Evolutionary conservation across 192 early-diverging fungal genomes (phyloP).

Genomic region (Podila horticola): DNA sequence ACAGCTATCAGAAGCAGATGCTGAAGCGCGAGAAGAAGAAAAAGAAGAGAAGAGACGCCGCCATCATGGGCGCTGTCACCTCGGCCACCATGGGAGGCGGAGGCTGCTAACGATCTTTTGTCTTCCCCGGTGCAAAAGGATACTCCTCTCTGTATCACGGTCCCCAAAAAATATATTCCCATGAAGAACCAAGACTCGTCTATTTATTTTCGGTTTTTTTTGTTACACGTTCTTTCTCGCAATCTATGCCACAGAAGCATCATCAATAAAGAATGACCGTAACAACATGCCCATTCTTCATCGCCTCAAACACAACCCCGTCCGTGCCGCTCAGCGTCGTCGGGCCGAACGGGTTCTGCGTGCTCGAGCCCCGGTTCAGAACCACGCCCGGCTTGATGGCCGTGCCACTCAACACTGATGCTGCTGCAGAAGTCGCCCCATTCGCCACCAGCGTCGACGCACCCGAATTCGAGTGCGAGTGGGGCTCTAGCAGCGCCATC

Average conservation of each 20-base stretch:
- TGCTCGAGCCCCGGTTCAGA: constrained; percentile 68
- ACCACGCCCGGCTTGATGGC: constrained; percentile 62
- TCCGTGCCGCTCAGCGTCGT: constrained; percentile 74
- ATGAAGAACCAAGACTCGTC: background rate
- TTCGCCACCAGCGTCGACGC: background rate
- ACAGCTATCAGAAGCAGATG: too few relatives aligned
- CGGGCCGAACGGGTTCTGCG: constrained; percentile 76
- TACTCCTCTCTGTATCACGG: too few relatives aligned
- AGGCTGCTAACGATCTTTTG: background rate
- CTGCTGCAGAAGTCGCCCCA: constrained; percentile 14
- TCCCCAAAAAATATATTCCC: background rate
- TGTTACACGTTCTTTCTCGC: background rate
- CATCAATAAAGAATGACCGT: constrained; percentile 65
- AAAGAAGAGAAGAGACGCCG: background rate
- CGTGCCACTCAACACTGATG: constrained; percentile 25
- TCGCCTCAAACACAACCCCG: constrained; percentile 71
- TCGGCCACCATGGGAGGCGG: too few relatives aligned
- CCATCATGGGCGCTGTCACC: background rate
- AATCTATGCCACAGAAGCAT: background rate
- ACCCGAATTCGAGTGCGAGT: background rate
- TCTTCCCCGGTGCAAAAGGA: background rate
- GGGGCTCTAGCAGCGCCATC: constrained; percentile 20
- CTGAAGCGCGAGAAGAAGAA: background rate
- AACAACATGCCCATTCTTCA: constrained; percentile 69
- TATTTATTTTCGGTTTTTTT: background rate